Conservation (phyloP, 441 rosid species). For the Erysimum cheiri region DNA sequence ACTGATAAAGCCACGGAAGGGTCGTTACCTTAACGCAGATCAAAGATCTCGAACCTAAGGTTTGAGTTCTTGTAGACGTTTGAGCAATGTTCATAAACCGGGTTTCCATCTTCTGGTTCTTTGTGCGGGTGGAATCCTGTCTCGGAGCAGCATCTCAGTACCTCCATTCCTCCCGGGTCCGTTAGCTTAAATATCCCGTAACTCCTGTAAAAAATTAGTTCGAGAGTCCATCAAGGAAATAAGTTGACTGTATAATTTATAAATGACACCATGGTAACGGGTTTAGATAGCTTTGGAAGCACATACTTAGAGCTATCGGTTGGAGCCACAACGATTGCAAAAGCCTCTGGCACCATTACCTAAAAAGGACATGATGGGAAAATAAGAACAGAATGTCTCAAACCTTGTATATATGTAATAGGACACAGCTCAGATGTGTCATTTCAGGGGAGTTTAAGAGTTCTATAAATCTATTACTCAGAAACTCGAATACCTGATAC, state of each 20-base stretch:
- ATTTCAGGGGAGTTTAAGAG: background rate
- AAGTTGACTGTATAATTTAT: background rate
- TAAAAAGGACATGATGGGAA: slow-evolving; percentile 36
- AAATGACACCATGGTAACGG: background rate
- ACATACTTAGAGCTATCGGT: slow-evolving; percentile 75
- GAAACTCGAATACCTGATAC: slow-evolving; percentile 67
- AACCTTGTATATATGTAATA: background rate
- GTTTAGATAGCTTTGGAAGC: slow-evolving; percentile 24
- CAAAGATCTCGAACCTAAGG: slow-evolving; percentile 88
- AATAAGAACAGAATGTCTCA: slow-evolving; percentile 7
- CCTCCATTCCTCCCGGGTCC: slow-evolving; percentile 75
- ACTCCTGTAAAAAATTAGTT: slow-evolving; percentile 49
- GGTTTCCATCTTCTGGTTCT: slow-evolving; percentile 71
- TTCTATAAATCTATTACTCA: background rate
- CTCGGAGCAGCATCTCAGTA: slow-evolving; percentile 70
- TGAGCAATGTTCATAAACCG: slow-evolving; percentile 72
- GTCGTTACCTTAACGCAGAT: slow-evolving; percentile 61
- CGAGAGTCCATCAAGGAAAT: slow-evolving; percentile 1
- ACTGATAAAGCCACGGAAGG: slow-evolving; percentile 19
- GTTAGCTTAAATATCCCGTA: slow-evolving; percentile 77
- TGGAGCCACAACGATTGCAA: slow-evolving; percentile 96
- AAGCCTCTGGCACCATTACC: slow-evolving; percentile 92
- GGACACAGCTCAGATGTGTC: background rate
- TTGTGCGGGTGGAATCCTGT: slow-evolving; percentile 74
- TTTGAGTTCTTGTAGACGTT: slow-evolving; percentile 83